phyloP scores from a whole-genome alignment of 176 grass and related monocot genomes.

The Thalia dealbata region DNA sequence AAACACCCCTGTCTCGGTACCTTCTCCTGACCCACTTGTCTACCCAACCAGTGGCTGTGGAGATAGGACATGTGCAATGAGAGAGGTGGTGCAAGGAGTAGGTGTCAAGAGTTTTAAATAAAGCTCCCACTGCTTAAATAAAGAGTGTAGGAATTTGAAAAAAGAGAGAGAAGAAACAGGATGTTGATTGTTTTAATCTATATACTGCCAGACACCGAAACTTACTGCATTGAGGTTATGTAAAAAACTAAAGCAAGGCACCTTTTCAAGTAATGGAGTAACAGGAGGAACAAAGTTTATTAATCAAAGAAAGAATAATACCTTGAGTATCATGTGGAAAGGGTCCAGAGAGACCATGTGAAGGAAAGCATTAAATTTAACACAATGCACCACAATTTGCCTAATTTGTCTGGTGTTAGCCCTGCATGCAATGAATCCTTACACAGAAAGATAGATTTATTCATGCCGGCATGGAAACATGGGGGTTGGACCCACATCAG shows the following conservation, averaged over 20 bases:
- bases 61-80: not conserved
- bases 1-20: not conserved
- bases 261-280: not conserved
- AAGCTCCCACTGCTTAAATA: too few relatives aligned
- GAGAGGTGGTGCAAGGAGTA: not conserved
- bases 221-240: too few relatives aligned
- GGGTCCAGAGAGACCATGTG: constrained; percentile 1
- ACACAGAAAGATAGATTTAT: not conserved
- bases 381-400: not conserved
- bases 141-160: too few relatives aligned
- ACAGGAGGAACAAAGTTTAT: not conserved
- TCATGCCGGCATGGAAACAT: not conserved
- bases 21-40: constrained; percentile 1
- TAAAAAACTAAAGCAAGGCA: not conserved
- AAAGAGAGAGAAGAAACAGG: too few relatives aligned
- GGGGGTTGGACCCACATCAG: not conserved
- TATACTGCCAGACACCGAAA: too few relatives aligned
- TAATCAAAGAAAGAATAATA: not conserved
- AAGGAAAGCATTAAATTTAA: not conserved
- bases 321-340: not conserved
- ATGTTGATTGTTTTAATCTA: too few relatives aligned
- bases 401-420: not conserved
- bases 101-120: not conserved
- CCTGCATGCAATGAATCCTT: not conserved
- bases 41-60: not conserved